Evolutionary conservation across 2,329 filamentous ascomycete species (phyloP), one percentile per base, ranked within the genome.

Genomic region (Penicillium sp.): DNA sequence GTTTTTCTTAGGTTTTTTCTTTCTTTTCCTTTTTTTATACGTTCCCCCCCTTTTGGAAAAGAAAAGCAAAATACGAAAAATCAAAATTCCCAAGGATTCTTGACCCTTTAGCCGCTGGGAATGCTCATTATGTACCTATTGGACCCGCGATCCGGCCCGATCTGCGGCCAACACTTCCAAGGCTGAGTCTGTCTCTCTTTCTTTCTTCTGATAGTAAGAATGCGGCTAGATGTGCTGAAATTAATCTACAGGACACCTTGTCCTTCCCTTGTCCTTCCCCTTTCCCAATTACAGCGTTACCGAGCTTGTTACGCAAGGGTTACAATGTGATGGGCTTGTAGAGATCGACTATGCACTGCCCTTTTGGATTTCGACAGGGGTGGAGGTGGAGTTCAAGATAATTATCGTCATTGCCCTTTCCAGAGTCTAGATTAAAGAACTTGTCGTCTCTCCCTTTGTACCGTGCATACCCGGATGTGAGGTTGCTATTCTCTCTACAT

Each of bases 301-400:
- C 48, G 27, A 51, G 35, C 36, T 47, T 53, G 59, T 66, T 66
- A 65, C 64, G 64, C 64, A 65, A 66, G 64, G 64, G 64, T 65
- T 59, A 62, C 59, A 64, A 66, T 66, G 62, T 65, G 64, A 64
- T 64, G 58, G 58, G 52, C 36, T 19, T 21, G 36, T 23, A 39
- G 15, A 25, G 50, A 53, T 47, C 50, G 49, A 52, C 58, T 57
- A 44, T 47, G 53, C 49, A 56, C 61, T 52, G 44, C 56, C 49
- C 41, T 59, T 49, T 55, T 33, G 44, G 25, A 51, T 52, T 52
- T 58, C 53, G 54, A 63, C 57, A 61, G 52, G 59, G 58, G 48
- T 49, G n/a, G 19, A 36, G 60, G 63, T 64, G 64, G 64, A 61
- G 60, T 52, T 55, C 33, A 52, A 36, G 53, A 53, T 57, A 52